These are phyloP conservation scores for Erigeron canadensis DNA, from an alignment of 129 eudicot genomes.

Conservation along the genomic window DNA sequence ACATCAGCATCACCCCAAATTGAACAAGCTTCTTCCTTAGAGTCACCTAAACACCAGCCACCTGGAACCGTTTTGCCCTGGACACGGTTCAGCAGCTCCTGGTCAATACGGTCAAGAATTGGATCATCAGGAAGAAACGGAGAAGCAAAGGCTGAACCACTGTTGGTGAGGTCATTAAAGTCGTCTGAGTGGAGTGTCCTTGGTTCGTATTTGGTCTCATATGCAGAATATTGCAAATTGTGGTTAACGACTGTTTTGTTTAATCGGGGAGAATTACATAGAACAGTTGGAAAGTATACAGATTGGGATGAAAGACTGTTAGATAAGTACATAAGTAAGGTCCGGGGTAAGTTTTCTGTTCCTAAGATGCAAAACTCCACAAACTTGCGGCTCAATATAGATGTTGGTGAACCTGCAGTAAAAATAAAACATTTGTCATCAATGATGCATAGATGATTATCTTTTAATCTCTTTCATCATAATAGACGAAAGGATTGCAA, in stretches of 20 bases:
- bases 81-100: constrained; percentile 48
- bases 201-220: constrained; percentile 44
- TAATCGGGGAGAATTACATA: constrained; percentile 71
- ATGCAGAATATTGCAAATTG: constrained; percentile 52
- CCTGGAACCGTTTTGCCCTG: constrained; percentile 76
- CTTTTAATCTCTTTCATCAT: no score
- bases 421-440: constrained; percentile 1
- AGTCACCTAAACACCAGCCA: constrained; percentile 94
- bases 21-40: constrained; percentile 42
- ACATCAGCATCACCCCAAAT: constrained; percentile 95
- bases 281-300: constrained; percentile 73
- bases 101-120: constrained; percentile 77
- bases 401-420: constrained; percentile 66
- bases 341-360: constrained; percentile 83
- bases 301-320: constrained; percentile 71
- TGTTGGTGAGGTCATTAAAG: constrained; percentile 44
- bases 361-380: constrained; percentile 77
- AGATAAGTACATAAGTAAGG: constrained; percentile 82
- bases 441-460: not conserved
- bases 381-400: constrained; percentile 75
- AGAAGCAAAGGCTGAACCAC: constrained; percentile 90
- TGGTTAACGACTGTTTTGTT: constrained; percentile 69
- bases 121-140: constrained; percentile 58
- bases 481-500: no score
- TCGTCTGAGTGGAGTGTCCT: constrained; percentile 46